Percentiles rank a stretch among this genome's conserved stretches.
phyloP scores from a whole-genome alignment of 345 rosid species.

The Corymbia maculata region DNA sequence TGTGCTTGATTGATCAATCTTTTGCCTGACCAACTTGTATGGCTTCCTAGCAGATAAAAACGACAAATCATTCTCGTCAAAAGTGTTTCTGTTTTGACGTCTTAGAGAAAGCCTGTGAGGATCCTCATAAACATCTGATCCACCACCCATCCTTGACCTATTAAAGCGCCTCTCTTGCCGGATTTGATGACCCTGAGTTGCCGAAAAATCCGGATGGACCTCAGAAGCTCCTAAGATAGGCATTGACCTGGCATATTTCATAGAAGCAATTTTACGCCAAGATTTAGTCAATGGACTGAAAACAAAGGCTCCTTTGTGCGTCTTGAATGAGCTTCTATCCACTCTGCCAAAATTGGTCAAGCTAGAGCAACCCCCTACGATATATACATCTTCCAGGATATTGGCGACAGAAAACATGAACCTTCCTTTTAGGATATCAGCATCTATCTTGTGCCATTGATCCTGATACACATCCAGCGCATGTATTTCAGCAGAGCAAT shows the following conservation, averaged over 20 bases:
- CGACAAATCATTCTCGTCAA: slow-evolving; percentile 41
- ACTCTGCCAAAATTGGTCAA: slow-evolving; percentile 51
- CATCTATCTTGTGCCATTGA: slow-evolving; percentile 69
- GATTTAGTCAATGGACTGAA: slow-evolving; percentile 78
- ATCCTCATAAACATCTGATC: slow-evolving; percentile 88
- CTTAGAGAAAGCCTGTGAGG: slow-evolving; percentile 89
- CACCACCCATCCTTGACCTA: slow-evolving; percentile 60
- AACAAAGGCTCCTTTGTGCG: slow-evolving; percentile 68
- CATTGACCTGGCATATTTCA: slow-evolving; percentile 83
- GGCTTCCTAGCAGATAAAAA: slow-evolving; percentile 31
- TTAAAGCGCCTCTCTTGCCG: slow-evolving; percentile 68
- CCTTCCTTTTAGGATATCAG: slow-evolving; percentile 64
- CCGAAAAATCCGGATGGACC: slow-evolving; percentile 47
- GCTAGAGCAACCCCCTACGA: slow-evolving; percentile 89
- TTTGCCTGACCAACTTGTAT: slow-evolving; percentile 40
- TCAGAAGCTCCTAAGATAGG: slow-evolving; percentile 69
- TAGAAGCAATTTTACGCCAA: slow-evolving; percentile 72
- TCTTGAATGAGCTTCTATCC: slow-evolving; percentile 76
- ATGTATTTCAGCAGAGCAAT: slow-evolving; percentile 74
- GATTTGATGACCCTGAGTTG: slow-evolving; percentile 38
- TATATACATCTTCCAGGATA: slow-evolving; percentile 62
- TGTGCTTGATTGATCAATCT: slow-evolving; percentile 28
- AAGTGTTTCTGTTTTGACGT: slow-evolving; percentile 44
- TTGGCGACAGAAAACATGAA: slow-evolving; percentile 81
- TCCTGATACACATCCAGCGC: slow-evolving; percentile 69